phyloP scores from a whole-genome alignment of 495 filamentous ascomycete species.

The Pyronema omphalodes region DNA sequence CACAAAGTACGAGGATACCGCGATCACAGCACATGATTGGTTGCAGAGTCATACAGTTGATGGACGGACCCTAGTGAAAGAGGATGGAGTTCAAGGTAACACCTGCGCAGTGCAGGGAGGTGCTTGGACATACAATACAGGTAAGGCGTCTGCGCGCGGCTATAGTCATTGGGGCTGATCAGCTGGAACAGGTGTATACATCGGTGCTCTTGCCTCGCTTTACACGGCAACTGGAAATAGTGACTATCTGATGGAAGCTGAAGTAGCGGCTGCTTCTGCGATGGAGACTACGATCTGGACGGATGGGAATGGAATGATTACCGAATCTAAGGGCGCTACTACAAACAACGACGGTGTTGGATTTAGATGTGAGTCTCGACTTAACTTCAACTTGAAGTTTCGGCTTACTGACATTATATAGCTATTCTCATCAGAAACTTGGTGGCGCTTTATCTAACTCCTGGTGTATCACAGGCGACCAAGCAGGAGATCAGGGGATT shows the following conservation, averaged over 20 bases:
- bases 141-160: neutral
- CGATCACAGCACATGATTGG: neutral
- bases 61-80: neutral
- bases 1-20: neutral
- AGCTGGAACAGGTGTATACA: neutral
- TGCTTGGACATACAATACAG: constrained; percentile 5
- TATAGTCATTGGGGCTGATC: neutral
- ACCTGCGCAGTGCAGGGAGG: neutral
- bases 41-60: constrained; percentile 1
- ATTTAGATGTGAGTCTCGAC: neutral
- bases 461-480: neutral
- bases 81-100: neutral
- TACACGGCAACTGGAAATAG: neutral
- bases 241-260: neutral
- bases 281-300: constrained; percentile 4
- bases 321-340: neutral
- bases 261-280: neutral
- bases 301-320: constrained; percentile 2
- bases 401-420: neutral
- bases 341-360: constrained; percentile 1
- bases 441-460: neutral
- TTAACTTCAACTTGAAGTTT: no score
- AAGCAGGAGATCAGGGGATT: constrained; percentile 3
- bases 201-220: neutral
- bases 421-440: neutral